Conservation (phyloP, 768 basidiomycete genomes). For the Auriculariales sp. region DNA sequence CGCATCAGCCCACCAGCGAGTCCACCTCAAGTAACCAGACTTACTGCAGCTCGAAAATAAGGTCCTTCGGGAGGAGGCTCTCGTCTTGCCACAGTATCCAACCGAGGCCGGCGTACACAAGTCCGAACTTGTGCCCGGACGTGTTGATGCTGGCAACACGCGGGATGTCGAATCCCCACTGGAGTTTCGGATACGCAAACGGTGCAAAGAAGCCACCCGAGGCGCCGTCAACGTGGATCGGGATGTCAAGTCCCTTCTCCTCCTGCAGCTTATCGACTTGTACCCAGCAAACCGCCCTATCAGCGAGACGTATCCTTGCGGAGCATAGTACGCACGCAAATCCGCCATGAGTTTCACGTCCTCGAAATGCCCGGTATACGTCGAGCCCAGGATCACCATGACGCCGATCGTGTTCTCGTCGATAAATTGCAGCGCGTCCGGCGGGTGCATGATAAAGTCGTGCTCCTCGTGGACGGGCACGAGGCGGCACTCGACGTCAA, state of each 20-base stretch:
- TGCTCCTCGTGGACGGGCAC: constrained; percentile 52
- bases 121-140: constrained; percentile 44
- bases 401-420: constrained; percentile 65
- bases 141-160: constrained; percentile 49
- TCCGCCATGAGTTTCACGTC: constrained; percentile 76
- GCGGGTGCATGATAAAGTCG: constrained; percentile 65
- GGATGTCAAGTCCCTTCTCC: constrained; percentile 41
- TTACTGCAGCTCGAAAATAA: constrained; percentile 47
- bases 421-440: constrained; percentile 45
- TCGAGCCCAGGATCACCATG: constrained; percentile 44
- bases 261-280: constrained; percentile 38
- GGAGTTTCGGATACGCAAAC: constrained; percentile 39
- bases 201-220: constrained; percentile 51
- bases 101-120: constrained; percentile 37
- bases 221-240: constrained; percentile 56
- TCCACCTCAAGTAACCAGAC: constrained; percentile 28
- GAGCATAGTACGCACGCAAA: constrained; percentile 46
- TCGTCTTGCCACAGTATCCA: constrained; percentile 52
- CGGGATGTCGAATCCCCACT: constrained; percentile 45
- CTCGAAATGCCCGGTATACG: constrained; percentile 50
- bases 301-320: constrained; percentile 5
- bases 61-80: constrained; percentile 39
- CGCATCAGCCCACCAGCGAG: constrained; percentile 12
- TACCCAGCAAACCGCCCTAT: background rate
- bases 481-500: constrained; percentile 42